Percentiles rank a stretch among this genome's conserved stretches.
Evolutionary conservation across 2,329 filamentous ascomycete species (phyloP).

Genomic region (Exophiala mesophila): DNA sequence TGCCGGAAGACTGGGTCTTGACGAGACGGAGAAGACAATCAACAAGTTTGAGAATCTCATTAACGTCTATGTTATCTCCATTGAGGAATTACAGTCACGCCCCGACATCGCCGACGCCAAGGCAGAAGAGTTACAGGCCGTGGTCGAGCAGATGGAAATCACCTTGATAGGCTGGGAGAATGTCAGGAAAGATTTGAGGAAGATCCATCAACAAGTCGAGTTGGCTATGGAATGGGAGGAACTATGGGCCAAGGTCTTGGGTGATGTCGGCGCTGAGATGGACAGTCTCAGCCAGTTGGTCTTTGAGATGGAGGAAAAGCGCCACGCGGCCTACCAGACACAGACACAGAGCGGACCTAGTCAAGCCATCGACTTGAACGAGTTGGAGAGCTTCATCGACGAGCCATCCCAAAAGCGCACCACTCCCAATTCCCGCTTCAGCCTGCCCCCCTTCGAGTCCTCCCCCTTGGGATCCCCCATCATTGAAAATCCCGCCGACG

Average conservation of each 20-base stretch:
- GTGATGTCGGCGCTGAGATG: conserved; percentile 86
- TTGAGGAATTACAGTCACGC: conserved; percentile 80
- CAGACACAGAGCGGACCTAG: conserved; percentile 57
- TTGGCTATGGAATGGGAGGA: conserved; percentile 99
- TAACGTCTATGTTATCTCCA: conserved; percentile 88
- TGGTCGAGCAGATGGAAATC: conserved; percentile 83
- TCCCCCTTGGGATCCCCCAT: conserved; percentile 37
- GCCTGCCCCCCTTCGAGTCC: conserved; percentile 55
- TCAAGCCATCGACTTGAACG: conserved; percentile 68
- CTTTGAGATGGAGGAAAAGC: conserved; percentile 96
- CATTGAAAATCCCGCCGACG: conserved; percentile 61
- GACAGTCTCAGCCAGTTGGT: conserved; percentile 74
- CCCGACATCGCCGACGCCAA: conserved; percentile 69
- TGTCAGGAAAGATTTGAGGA: conserved; percentile 71
- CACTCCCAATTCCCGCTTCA: conserved; percentile 56
- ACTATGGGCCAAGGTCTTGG: conserved; percentile 87
- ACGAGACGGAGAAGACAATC: conserved; percentile 64
- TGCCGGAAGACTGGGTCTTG: conserved; percentile 58
- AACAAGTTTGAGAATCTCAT: conserved; percentile 81
- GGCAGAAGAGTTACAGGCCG: conserved; percentile 63
- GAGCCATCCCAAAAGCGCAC: conserved; percentile 60
- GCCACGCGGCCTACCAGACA: conserved; percentile 69
- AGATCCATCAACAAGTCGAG: conserved; percentile 84
- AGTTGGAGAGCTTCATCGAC: conserved; percentile 89
- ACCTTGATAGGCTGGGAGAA: conserved; percentile 80